Percentiles rank a stretch among this genome's conserved stretches.
Conservation (phyloP, 225 moss, liverwort and hornwort genomes). For the Bryoerythrophyllum caledonicum region DNA sequence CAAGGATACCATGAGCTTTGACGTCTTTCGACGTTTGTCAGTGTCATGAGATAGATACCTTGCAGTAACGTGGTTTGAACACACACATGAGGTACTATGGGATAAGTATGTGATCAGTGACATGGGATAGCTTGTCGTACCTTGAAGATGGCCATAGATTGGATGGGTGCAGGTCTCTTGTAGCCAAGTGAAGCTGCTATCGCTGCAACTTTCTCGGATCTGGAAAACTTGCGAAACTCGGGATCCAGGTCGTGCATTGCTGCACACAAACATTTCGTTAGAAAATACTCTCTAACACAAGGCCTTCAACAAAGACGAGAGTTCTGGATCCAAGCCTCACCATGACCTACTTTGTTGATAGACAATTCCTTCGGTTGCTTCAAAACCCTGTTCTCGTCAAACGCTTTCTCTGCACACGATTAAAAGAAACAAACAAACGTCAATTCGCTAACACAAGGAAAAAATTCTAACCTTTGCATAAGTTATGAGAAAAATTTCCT, state of each 20-base stretch:
- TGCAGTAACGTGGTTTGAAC: no score
- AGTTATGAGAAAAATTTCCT: not conserved
- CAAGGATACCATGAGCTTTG: no score
- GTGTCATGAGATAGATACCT: no score
- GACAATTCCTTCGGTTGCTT: constrained; percentile 82
- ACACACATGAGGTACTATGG: no score
- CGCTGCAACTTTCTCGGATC: constrained; percentile 73
- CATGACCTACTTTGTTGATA: constrained; percentile 99
- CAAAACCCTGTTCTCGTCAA: constrained; percentile 71
- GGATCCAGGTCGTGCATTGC: constrained; percentile 97
- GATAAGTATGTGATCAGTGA: not conserved
- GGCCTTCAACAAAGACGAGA: not conserved
- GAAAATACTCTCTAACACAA: not conserved
- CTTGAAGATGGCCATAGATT: constrained; percentile 99
- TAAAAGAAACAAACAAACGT: not conserved
- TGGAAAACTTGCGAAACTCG: constrained; percentile 78
- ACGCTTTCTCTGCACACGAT: constrained; percentile 70
- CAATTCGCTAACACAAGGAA: not conserved
- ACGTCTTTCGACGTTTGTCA: no score
- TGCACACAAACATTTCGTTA: constrained; percentile 33
- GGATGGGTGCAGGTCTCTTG: constrained; percentile 78
- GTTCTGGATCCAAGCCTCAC: constrained; percentile 36
- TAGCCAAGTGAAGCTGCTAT: constrained; percentile 79
- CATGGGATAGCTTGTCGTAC: constrained; percentile 30
- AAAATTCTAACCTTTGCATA: not conserved